These are phyloP conservation scores for Scheffersomyces stambukii DNA, from an alignment of 1,139 yeast species.

Conservation along the genomic window DNA sequence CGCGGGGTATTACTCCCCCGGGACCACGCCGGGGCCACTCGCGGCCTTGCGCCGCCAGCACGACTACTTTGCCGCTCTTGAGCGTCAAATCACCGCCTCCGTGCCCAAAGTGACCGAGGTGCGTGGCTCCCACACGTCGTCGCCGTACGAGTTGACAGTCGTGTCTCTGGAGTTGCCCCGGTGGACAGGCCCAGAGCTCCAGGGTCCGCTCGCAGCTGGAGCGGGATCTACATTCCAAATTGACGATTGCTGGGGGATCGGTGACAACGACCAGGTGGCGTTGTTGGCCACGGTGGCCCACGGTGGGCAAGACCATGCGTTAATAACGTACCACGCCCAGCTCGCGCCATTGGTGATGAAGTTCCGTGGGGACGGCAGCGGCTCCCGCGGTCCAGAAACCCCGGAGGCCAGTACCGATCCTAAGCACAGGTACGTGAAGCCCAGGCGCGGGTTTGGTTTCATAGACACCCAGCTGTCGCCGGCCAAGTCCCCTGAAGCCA, in stretches of 20 bases:
- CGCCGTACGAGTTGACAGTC: slow-evolving; percentile 13
- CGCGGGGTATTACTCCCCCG: too few species aligned
- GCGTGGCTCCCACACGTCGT: slow-evolving; percentile 6
- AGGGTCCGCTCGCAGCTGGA: slow-evolving; percentile 19
- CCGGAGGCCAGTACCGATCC: slow-evolving; percentile 3
- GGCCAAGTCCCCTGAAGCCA: slow-evolving; percentile 6
- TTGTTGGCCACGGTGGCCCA: slow-evolving; percentile 17
- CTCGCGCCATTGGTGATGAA: slow-evolving; percentile 29
- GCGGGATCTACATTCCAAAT: slow-evolving; percentile 1
- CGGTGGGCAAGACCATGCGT: slow-evolving; percentile 9
- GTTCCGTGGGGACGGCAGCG: slow-evolving; percentile 4
- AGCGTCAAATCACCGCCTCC: slow-evolving; percentile 13
- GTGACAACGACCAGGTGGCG: slow-evolving; percentile 15
- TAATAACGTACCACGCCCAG: slow-evolving; percentile 25
- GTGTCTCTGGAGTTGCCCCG: slow-evolving; percentile 12
- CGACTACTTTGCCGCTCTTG: slow-evolving; percentile 15
- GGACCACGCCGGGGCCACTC: too few species aligned
- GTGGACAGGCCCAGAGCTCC: slow-evolving; percentile 14
- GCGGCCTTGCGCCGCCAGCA: slow-evolving; percentile 18
- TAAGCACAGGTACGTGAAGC: slow-evolving; percentile 19
- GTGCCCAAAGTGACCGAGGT: slow-evolving; percentile 7
- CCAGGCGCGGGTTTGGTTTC: slow-evolving; percentile 38
- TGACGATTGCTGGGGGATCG: slow-evolving; percentile 8
- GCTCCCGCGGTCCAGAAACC: not conserved
- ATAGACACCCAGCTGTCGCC: slow-evolving; percentile 22